Evolutionary conservation across 2,329 filamentous ascomycete species (phyloP), one percentile per base, ranked within the genome.

Genomic region (Aspergillus sp.): DNA sequence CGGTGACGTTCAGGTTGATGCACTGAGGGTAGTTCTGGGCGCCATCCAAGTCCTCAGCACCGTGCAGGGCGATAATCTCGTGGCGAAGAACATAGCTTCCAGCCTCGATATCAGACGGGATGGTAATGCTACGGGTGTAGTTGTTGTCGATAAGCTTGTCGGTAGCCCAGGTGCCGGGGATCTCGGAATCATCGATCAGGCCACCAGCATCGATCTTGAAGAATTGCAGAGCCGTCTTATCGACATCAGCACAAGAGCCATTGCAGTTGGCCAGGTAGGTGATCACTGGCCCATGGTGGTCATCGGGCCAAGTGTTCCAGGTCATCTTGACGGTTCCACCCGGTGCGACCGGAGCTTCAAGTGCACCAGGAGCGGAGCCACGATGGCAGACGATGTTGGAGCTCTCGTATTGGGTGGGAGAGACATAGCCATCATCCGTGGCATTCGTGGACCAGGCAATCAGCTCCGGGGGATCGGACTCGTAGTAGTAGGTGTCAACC

Each of bases 251-350:
- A 68, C 83, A 87, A 67, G 84, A 79, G 17, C 80, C 84, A 49
- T 80, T 71, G 72, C 84, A 86, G 58, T 79, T 79, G 51, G 87
- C 87, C 5, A 88, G 77, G 76, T 88, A 89, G 72, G 82, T 82
- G 61, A 89, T 78, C 63, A 88, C 81, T 5, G 87, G 86, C 1
- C 85, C 85, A 59, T 85, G 79, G 76, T 90, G 84, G 45, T 80
- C 82, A 2, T 82, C 79, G 5, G 87, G 86, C 87, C 87, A 89
- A 15, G 78, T 78, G 61, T 79, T 83, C 87, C 87, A 89, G 65
- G 84, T 79, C 52, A 89, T 73, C 49, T 81, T 76, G 65, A 89
- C 69, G 4, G 78, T 79, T 63, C 78, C 77, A 55, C 87, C 88
- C 9, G 87, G 87, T 3, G 80, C 76, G 21, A 88, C 82, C 7